A percentile compares a stretch with the other conserved stretches of the same genome.
phyloP scores from a whole-genome alignment of 225 moss, liverwort and hornwort species.

The Sphagnum contortum region DNA sequence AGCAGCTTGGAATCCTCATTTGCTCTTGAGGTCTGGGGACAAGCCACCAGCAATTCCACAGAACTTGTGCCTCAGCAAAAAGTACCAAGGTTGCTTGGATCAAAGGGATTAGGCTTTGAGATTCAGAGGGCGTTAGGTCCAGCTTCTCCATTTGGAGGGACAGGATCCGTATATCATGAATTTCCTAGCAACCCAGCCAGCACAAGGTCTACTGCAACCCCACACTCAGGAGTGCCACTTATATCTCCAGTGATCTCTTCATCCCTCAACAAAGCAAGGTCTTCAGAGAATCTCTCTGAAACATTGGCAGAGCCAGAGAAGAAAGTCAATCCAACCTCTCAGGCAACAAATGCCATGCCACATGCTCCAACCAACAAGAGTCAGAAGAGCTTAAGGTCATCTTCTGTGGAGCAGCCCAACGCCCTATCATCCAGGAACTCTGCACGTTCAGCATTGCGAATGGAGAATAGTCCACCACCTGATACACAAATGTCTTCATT shows the following conservation, averaged over 20 bases:
- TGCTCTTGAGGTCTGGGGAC: slow-evolving; percentile 45
- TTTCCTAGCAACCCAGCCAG: no score
- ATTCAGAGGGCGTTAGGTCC: not conserved
- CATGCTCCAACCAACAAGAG: not conserved
- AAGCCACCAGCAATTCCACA: slow-evolving; percentile 6
- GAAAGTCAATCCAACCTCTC: no score
- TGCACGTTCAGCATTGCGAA: slow-evolving; percentile 7
- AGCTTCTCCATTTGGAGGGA: no score
- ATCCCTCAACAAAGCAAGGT: no score
- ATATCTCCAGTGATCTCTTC: no score
- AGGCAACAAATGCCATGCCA: no score
- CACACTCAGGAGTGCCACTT: no score
- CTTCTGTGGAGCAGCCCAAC: slow-evolving; percentile 4
- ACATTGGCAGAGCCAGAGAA: no score
- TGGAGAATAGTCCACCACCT: slow-evolving; percentile 2
- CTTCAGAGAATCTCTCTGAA: no score
- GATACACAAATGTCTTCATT: slow-evolving; percentile 11
- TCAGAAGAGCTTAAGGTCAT: no score
- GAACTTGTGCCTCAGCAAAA: slow-evolving; percentile 12
- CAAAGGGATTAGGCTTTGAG: slow-evolving; percentile 3
- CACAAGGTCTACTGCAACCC: no score
- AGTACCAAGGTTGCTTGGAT: slow-evolving; percentile 1
- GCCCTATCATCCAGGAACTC: slow-evolving; percentile 2
- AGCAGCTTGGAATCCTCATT: slow-evolving; percentile 40
- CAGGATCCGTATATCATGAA: no score